Evolutionary conservation across 1,284 basidiomycete genomes (phyloP), one percentile per base, ranked within the genome.

Genomic region (Anthracocystis walkeri): DNA sequence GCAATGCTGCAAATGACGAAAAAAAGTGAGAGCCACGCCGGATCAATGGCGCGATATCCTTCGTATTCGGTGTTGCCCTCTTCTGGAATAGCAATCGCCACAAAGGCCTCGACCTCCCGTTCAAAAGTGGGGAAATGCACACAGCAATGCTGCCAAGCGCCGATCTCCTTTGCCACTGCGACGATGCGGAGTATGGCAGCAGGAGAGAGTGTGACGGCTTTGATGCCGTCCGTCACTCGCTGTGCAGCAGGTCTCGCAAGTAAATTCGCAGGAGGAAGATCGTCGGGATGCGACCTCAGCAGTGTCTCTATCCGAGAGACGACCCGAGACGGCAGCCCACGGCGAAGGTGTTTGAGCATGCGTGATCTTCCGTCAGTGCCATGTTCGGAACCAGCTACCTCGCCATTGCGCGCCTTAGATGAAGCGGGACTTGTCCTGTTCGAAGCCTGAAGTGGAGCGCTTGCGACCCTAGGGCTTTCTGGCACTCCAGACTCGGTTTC

Each of bases 111-210:
- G 3, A 68, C 65, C 45, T 78, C 71, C 11, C 56, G 52, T 48
- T 78, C 72, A 29, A 78, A 78, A 4, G 76, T 78, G 2, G 66
- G 73, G 21, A 71, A 71, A 45, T 78, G 76, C 5, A 78, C 62
- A 23, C 76, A 75, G 58, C 72, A 70, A 31, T 78, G 76, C 58
- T 78, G 76, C 76, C 76, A 78, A 7, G 71, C 66, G 27, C 72
- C 73, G 18, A 75, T 75, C 48, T 78, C 76, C 27, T 67, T 72
- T 16, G 66, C 71, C 7, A 78, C 57, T 7, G 38, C 52, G 12
- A 78, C 61, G 18, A 69, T 51, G n/a, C 65, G 51, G 6, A 60
- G 61, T 3, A 78, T 60, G 4, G 57, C 46, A n/a, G 49, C 11
- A 8, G 66, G 18, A 10, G 67, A 45, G 11, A 75, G 63, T 18